Evolutionary conservation across 179 eudicot genomes (phyloP), one percentile per base, ranked within the genome.

Genomic region (Gypsophila paniculata): DNA sequence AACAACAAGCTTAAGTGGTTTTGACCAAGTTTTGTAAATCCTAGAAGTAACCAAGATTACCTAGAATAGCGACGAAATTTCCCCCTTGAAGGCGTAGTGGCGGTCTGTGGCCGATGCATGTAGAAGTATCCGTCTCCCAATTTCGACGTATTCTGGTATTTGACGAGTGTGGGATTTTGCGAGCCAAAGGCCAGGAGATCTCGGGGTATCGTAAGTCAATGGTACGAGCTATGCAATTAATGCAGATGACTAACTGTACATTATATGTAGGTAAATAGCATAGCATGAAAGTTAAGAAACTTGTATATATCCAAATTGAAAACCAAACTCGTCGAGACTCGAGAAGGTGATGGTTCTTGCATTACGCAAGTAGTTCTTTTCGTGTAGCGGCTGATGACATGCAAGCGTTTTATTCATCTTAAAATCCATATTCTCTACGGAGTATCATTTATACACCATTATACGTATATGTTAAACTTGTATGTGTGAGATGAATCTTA

Each of bases 191-290:
- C n/a, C n/a, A n/a, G n/a, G 8, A 26, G 51, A 9, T 64, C 39
- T 64, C 26, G 8, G 4, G n/a, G 68, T 14, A 64, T 64, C 18
- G 13, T 11, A 39, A 38, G 17, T 18, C 26, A 0, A 42, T 46
- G 52, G 15, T 46, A 46, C 15, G 9, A 13, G 52, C 1, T 46
- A 39, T 39, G 52, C 39, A 21, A 15, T n/a, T n/a, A n/a, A n/a
- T n/a, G n/a, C n/a, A n/a, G n/a, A 65, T 29, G 34, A 29, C 34
- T 65, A 64, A 10, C n/a, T 64, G 69, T 65, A 42, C 32, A 65
- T 62, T 19, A 29, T 2, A 10, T 62, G 14, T 65, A 39, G 21
- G 25, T 29, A 29, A 29, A 19, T 8, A 19, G 29, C 29, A 19
- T 25, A 46, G 19, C n/a, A n/a, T n/a, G n/a, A n/a, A n/a, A n/a